These are phyloP conservation scores for Nicotiana knightiana DNA, from an alignment of 257 asterid species.

Conservation along the genomic window DNA sequence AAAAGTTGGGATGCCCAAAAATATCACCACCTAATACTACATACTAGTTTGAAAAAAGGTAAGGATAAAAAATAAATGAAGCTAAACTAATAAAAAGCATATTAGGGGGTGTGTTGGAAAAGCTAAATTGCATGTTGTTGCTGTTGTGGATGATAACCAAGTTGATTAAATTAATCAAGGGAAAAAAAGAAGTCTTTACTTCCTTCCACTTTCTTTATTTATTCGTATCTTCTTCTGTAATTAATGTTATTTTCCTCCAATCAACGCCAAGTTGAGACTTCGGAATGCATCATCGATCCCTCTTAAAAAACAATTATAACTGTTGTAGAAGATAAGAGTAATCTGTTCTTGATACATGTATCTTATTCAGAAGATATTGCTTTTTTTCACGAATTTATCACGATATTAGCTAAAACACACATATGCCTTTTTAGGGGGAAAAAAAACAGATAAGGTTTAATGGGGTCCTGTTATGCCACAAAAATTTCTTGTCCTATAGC, in stretches of 20 bases:
- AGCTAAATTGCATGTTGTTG: constrained; percentile 28
- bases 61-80: background rate
- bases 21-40: too few species aligned
- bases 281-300: background rate
- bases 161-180: constrained; percentile 29
- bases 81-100: constrained; percentile 17
- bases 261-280: background rate
- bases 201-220: constrained; percentile 2
- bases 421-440: background rate
- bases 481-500: background rate
- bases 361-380: constrained; percentile 11
- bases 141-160: constrained; percentile 28
- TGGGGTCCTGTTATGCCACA: background rate
- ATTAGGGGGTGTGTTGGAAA: constrained; percentile 28
- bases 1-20: too few species aligned
- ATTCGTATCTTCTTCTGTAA: background rate
- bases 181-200: constrained; percentile 19
- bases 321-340: background rate
- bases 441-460: background rate
- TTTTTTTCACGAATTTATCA: background rate
- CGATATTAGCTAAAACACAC: background rate
- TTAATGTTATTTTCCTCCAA: background rate
- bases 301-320: background rate
- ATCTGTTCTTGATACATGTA: constrained; percentile 18
- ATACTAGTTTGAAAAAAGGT: too few species aligned